phyloP scores from a whole-genome alignment of 208 protist species.

The Trypanosoma avium region DNA sequence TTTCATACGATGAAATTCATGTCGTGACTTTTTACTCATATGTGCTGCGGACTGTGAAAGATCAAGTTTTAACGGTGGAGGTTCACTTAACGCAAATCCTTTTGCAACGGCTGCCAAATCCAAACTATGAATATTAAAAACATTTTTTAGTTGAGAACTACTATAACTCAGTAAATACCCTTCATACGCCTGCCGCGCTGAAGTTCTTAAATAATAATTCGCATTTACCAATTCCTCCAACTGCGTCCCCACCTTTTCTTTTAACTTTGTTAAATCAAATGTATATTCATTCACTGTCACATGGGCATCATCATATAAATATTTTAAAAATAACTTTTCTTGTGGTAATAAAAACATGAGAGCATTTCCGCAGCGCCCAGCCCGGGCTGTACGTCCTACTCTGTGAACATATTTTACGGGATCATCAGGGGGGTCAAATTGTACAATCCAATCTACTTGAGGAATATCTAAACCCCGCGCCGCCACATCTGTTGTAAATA shows the following conservation, averaged over 20 bases:
- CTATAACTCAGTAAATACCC: constrained; percentile 98
- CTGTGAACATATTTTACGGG: constrained; percentile 99
- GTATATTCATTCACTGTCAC: constrained; percentile 98
- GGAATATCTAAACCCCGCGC: constrained; percentile 99
- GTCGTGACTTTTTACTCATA: constrained; percentile 87
- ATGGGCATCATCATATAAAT: constrained; percentile 96
- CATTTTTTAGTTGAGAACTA: constrained; percentile 98
- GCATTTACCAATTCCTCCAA: constrained; percentile 97
- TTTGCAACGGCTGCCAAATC: constrained; percentile 96
- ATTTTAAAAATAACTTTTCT: constrained; percentile 98
- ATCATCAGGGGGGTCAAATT: constrained; percentile 99
- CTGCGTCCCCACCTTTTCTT: constrained; percentile 86
- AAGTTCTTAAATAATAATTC: constrained; percentile 99
- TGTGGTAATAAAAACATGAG: constrained; percentile 98
- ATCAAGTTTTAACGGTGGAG: constrained; percentile 91
- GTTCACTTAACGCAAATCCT: constrained; percentile 90
- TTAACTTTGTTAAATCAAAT: constrained; percentile 97
- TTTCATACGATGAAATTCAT: constrained; percentile 72
- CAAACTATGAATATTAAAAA: constrained; percentile 97
- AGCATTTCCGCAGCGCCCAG: constrained; percentile 88
- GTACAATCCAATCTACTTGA: constrained; percentile 99
- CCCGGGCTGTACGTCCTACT: constrained; percentile 98
- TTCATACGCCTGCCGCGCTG: constrained; percentile 97
- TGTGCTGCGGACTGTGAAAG: constrained; percentile 90
- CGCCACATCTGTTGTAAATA: constrained; percentile 99